Percentiles rank a stretch among this genome's conserved stretches.
Evolutionary conservation across 2,329 filamentous ascomycete species (phyloP).

Genomic region (Fusarium udum): DNA sequence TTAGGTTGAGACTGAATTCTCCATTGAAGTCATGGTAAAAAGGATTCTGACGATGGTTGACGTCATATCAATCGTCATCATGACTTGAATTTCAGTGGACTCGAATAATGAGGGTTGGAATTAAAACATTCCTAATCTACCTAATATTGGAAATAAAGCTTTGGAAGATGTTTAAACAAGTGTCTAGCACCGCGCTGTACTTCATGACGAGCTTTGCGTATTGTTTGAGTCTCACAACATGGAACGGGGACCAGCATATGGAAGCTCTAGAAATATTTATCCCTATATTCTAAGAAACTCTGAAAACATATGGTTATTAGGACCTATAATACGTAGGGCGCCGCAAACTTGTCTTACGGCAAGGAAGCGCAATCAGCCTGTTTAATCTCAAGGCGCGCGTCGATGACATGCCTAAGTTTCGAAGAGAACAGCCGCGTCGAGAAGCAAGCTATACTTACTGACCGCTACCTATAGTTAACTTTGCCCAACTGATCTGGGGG

Average conservation of each 20-base stretch:
- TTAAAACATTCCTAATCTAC: not conserved
- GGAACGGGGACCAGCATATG: not conserved
- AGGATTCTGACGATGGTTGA: constrained; percentile 6
- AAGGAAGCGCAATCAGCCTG: not conserved
- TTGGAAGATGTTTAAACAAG: rapidly evolving
- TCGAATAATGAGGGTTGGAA: not conserved
- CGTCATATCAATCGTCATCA: constrained; percentile 16
- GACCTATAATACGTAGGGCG: rapidly evolving
- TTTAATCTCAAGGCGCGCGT: not conserved
- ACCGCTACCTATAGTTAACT: not conserved
- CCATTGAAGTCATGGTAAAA: not conserved
- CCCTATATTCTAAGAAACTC: rapidly evolving
- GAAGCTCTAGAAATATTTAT: not conserved
- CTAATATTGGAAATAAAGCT: not conserved
- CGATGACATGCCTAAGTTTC: not conserved
- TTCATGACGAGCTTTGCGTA: rapidly evolving
- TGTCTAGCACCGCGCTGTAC: rapidly evolving
- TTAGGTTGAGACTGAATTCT: no score
- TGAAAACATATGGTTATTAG: rapidly evolving
- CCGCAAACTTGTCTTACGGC: not conserved
- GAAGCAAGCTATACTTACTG: not conserved
- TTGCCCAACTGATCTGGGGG: rapidly evolving
- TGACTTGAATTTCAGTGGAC: not conserved
- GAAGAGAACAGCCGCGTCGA: not conserved
- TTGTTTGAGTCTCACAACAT: not conserved